Evolutionary conservation across 768 basidiomycete species (phyloP).

Genomic region (Lactarius evosmus): DNA sequence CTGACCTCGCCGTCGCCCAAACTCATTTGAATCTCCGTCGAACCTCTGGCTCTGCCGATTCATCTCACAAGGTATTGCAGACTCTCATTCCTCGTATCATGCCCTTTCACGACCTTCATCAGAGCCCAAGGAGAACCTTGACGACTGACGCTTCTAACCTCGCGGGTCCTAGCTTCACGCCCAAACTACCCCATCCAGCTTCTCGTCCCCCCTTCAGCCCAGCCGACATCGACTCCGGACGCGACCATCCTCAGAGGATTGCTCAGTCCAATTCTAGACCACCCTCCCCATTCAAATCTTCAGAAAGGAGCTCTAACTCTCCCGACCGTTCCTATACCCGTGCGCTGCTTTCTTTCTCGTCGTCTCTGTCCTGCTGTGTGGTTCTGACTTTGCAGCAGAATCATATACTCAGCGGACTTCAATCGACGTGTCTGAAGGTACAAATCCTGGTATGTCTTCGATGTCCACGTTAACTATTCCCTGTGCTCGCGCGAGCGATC

Average conservation of each 20-base stretch:
- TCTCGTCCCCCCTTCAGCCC: constrained; percentile 25
- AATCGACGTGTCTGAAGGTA: constrained; percentile 23
- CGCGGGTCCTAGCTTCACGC: constrained; percentile 37
- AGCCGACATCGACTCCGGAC: constrained; percentile 30
- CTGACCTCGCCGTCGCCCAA: constrained; percentile 26
- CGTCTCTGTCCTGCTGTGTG: background rate
- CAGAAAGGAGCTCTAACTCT: constrained; percentile 50
- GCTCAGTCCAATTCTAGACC: constrained; percentile 49
- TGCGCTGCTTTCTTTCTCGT: constrained; percentile 11
- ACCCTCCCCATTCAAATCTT: constrained; percentile 66
- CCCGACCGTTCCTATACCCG: constrained; percentile 28
- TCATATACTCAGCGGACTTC: constrained; percentile 22
- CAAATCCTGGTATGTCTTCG: constrained; percentile 18
- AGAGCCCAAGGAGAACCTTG: constrained; percentile 78
- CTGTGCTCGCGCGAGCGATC: background rate
- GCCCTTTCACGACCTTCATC: constrained; percentile 71
- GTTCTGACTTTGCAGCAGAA: constrained; percentile 15
- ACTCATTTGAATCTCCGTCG: constrained; percentile 27
- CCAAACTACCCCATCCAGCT: constrained; percentile 27
- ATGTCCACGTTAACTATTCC: constrained; percentile 1
- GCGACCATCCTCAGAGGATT: constrained; percentile 35
- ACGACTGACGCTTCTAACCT: constrained; percentile 80
- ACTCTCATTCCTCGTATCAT: constrained; percentile 45
- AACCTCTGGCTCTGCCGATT: constrained; percentile 23
- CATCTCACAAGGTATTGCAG: constrained; percentile 33